Base-by-base conservation (phyloP, 345 rosid species). In the Rhodomyrtus tomentosa region DNA sequence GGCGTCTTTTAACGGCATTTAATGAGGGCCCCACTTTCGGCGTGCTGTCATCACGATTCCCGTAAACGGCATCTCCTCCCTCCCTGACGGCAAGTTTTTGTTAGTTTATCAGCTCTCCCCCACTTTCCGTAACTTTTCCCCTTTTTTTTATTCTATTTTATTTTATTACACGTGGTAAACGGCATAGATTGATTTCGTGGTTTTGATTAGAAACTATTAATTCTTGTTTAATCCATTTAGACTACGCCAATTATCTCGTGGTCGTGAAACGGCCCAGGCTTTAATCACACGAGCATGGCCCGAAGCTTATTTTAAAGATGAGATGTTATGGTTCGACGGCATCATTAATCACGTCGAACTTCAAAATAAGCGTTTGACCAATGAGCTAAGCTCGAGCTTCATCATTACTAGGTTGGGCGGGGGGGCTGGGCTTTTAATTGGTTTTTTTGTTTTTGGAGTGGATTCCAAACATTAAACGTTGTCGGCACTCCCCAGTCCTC, bases 1-100 rank as follows among this genome's bases (percentile, higher is more conserved):
- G 89, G 91, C 87, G 85, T 27, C 24, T 7, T 50, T 48, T 84
- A 91, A 89, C 92, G 91, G 91, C 89, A 84, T 86, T 82, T 82
- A 29, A 38, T 55, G 84, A 87, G 89, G 40, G 40, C 21, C n/a
- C 58, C 56, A 22, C 68, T 36, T 24, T 32, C 52, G 48, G 86
- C 79, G 40, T 85, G 83, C 82, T 62, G 85, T 83, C 84, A 53
- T 50, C 83, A 58, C 45, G 84, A 79, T 25, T 24, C 45, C 25
- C 74, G 54, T 10, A 50, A 80, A 83, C 89, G 86, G 86, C 50
- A 83, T 52, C 22, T 3, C 6, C 22, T 3, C 6, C 42, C 24
- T 5, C 15, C 49, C 62, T 40, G 83, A 84, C 83, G 84, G 50
- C 82, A 68, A 68, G 86, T 56, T 76, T 59, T 38, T 50, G 55